Evolutionary conservation across 148 eudicot species (phyloP), one percentile per base, ranked within the genome.

Genomic region (Nepenthes gracilis): DNA sequence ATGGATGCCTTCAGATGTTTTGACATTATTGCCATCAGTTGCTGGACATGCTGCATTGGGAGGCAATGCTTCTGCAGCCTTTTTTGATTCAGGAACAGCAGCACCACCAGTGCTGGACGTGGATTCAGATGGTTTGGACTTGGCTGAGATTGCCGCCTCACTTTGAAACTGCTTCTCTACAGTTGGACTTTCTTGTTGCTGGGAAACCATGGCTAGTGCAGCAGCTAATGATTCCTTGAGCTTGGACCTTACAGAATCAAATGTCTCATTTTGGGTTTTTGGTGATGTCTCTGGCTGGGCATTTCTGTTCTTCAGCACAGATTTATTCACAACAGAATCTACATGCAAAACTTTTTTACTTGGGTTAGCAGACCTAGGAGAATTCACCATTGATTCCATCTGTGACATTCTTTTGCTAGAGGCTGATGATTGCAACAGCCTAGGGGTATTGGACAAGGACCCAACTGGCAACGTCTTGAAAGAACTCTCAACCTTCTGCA

Each of bases 201-300:
- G 78, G 62, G 63, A 60, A 64, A 82, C 94, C 72, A 88, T 63
- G 54, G 85, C 88, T 63, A 93, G 73, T 23, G 98, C 91, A 63
- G 81, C 72, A 74, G 96, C 87, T 63, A 93, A 74, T 57, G 94
- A 80, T 54, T 93, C 96, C 65, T 90, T 85, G 88, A 93, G 78
- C 75, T 86, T 93, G 47, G 87, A 80, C 72, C 98, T 80, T n/a
- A 88, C 80, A 63, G 88, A 82, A 61, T 83, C 90, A 50, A 64
- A 74, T 36, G 88, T 71, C 63, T 75, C 91, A 10, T 60, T 49
- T 36, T 64, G 78, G 35, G 49, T 63, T 65, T 82, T 88, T 23
- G 85, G 74, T 53, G 79, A 60, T 37, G 78, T 60, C 67, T 69
- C 80, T 36, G 64, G 49, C 58, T 56, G 85, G 7, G 64, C 61